Evolutionary conservation across 2,329 filamentous ascomycete species (phyloP), one percentile per base, ranked within the genome.

Genomic region (Lecanicillium sp.): DNA sequence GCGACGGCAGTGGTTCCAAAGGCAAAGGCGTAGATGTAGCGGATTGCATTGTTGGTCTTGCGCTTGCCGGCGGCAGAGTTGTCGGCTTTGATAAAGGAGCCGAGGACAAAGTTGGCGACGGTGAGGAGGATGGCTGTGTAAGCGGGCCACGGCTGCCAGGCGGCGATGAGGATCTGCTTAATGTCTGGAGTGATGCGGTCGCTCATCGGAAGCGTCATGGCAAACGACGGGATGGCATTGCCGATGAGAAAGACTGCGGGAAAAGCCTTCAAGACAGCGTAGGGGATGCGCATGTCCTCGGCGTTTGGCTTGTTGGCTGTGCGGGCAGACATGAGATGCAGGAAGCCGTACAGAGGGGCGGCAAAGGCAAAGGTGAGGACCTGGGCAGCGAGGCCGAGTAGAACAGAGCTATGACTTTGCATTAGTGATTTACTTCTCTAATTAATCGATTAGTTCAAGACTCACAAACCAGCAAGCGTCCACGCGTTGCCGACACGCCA

Each of bases 81-180:
- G 11, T 29, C 14, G 17, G 28, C 27, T 38, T 33, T 22, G 34
- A 33, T 33, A 13, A 35, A 14, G 15, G 34, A 25, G 19, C 32
- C 20, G 22, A 40, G 12, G 33, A 40, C 19, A 6, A 28, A 13
- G 29, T 45, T 29, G 3, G 38, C 41, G 8, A 36, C 9, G 12
- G 35, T 29, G 5, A 48, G 42, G 4, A 45, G 36, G 8, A 40
- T 31, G 14, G 43, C 40, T 16, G 47, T 43, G 33, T 47, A 48
- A 11, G 40, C 45, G 16, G 46, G 48, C 48, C 46, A 48, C 2
- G 46, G 45, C 41, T 50, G 48, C 46, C 46, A 50, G 35, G 43
- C 9, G 19, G 46, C 46, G 13, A 45, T 44, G 29, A 45, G 22
- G 16, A 46, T 34, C 25, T 50, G 46, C 46, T 50, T 50, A 15